These are phyloP conservation scores for Ustilago sp. DNA, from an alignment of 1,284 basidiomycete genomes.

Conservation along the genomic window DNA sequence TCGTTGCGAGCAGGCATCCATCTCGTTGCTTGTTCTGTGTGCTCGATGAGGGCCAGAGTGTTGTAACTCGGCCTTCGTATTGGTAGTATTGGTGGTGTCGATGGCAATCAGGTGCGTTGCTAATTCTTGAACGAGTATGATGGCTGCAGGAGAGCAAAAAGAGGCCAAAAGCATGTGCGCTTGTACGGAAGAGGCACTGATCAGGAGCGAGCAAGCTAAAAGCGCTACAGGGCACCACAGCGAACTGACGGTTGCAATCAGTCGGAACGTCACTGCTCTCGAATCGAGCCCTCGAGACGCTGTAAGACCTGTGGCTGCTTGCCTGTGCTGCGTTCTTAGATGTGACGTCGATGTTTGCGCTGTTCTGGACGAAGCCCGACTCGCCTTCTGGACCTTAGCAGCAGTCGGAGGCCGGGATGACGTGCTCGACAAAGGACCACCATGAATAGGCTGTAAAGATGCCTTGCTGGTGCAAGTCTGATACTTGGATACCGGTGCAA, in stretches of 20 bases:
- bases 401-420: neutral
- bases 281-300: neutral
- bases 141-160: constrained; percentile 16
- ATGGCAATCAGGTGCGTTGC: neutral
- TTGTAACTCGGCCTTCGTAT: neutral
- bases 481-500: neutral
- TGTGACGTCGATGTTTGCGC: neutral
- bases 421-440: neutral
- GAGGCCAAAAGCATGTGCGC: constrained; percentile 10
- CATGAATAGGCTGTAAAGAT: neutral
- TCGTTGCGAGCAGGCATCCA: neutral
- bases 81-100: neutral
- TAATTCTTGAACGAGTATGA: constrained; percentile 14
- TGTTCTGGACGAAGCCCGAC: neutral
- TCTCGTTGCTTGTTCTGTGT: neutral
- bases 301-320: neutral
- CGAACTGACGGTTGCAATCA: neutral
- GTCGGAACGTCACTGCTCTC: neutral
- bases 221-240: constrained; percentile 22
- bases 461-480: constrained; percentile 12
- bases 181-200: neutral
- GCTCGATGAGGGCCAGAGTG: neutral
- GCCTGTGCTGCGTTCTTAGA: neutral
- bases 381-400: neutral
- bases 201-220: constrained; percentile 2